Evolutionary conservation across 768 basidiomycete genomes (phyloP), one percentile per base, ranked within the genome.

Genomic region (Mycena rebaudengoi): DNA sequence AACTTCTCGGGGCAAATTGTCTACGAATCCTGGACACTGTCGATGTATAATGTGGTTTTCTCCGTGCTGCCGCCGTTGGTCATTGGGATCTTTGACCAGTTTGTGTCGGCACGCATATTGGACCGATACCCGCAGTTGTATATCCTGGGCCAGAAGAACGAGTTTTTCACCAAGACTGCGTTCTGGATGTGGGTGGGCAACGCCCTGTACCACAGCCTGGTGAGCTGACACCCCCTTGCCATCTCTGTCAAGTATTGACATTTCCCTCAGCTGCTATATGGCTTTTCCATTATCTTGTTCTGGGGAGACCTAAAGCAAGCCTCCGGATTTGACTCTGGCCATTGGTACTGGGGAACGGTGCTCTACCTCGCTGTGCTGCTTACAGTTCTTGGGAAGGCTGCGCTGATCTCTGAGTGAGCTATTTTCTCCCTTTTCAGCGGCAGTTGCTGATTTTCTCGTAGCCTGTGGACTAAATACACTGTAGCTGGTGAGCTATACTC

Each of bases 381-480:
- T 50, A 99, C 97, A 1, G 97, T 99, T 4, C 87, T 99, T 8
- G 98, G 96, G 41, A 99, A 99, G 77, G 98, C 98, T 16, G 97
- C 97, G 0, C 78, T 99, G 62, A 91, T 99, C 43, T 99, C 98
- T 5, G 97, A 99, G 98, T 99, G 75, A 72, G 96, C 82, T 50
- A n/a, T 40, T 33, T 29, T 14, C 32, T 51, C 21, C 21, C 51
- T 45, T 21, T 21, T 5, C 32, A 54, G 11, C 25, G 28, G 26
- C 7, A 13, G 48, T 50, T 66, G 48, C 63, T 60, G 41, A 25
- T 57, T 52, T 8, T n/a, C 28, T 5, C 20, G 5, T 61, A 99
- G 97, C 70, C 78, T 99, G n/a, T 99, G 98, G 98, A 99, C 98
- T 0, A 99, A 99, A 74, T 99, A 99, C 72, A 99, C 97, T 13